These are phyloP conservation scores for Aspergillus calidoustus DNA, from an alignment of 2,329 filamentous ascomycete genomes.

Conservation along the genomic window DNA sequence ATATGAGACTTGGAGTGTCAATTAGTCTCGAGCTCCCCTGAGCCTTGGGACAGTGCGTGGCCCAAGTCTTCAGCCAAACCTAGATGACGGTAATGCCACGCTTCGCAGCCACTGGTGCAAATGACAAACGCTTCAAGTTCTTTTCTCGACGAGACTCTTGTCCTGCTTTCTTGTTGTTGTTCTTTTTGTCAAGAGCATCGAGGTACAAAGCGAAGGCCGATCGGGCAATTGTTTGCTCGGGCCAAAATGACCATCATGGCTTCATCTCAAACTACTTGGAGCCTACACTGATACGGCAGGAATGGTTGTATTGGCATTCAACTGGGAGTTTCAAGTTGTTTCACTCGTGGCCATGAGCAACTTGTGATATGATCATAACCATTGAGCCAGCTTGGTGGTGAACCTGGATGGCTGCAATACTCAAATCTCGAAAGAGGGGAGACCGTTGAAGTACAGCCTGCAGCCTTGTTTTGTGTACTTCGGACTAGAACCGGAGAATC, in stretches of 20 bases:
- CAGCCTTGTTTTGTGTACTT: too few relatives aligned
- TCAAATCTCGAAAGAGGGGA: background rate
- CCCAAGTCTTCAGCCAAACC: background rate
- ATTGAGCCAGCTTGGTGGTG: background rate
- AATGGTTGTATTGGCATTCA: background rate
- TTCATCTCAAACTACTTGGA: background rate
- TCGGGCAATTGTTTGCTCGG: background rate
- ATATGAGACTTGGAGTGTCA: background rate
- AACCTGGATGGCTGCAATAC: background rate
- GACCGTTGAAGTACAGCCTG: background rate
- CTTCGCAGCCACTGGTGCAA: conserved; percentile 10
- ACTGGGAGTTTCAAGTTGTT: background rate
- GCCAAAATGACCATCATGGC: background rate
- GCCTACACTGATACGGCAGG: background rate
- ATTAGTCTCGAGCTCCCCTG: background rate
- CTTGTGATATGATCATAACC: background rate
- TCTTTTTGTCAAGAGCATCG: background rate
- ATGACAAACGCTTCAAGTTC: conserved; percentile 19
- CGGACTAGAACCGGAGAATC: background rate
- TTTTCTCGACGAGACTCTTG: conserved; percentile 22
- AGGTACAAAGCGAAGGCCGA: background rate
- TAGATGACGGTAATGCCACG: conserved; percentile 14
- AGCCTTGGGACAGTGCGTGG: conserved; percentile 18
- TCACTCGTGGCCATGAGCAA: background rate
- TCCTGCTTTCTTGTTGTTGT: background rate